Evolutionary conservation across 441 rosid species (phyloP), one percentile per base, ranked within the genome.

Genomic region (Populus hybrid): DNA sequence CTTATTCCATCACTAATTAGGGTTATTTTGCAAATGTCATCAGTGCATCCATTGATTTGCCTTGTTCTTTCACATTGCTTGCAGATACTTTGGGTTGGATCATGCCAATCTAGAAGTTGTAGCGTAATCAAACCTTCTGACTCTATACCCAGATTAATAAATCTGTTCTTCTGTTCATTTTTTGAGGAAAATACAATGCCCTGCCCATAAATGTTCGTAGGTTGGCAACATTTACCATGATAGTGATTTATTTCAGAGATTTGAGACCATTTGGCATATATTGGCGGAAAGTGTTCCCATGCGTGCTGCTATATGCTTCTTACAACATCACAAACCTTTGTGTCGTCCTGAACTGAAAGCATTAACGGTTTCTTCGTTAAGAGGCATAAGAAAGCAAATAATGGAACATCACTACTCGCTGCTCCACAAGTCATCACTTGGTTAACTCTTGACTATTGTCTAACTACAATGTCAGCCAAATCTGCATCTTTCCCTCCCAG

Each of bases 401-500:
- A 54, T 16, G 8, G 1, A 54, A 54, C 20, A 54, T 5, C n/a
- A 16, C 8, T 1, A 54, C n/a, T 65, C 16, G 32, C 68, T 21
- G 16, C 18, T 65, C 68, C 6, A 18, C 32, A 65, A 65, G 32
- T 65, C 32, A 23, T 65, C 32, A 24, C 32, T 18, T 54, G n/a
- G 61, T 54, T 18, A 54, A 54, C 61, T 54, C 61, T 54, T 54
- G n/a, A 54, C 61, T 18, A 6, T 54, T 6, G n/a, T 76, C 59
- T 18, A 68, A 40, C 71, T 18, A 14, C 18, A 20, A 70, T 70
- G 83, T 80, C 36, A 74, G 69, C 42, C 68, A 42, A 42, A 68
- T 68, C 76, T 59, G 32, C 77, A 76, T 69, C 65, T 73, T 74
- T 16, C 66, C 59, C 80, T 67, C 69, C 80, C 75, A 61, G 23